Evolutionary conservation across 2,329 filamentous ascomycete genomes (phyloP), one percentile per base, ranked within the genome.

Genomic region (Talaromyces sp.): DNA sequence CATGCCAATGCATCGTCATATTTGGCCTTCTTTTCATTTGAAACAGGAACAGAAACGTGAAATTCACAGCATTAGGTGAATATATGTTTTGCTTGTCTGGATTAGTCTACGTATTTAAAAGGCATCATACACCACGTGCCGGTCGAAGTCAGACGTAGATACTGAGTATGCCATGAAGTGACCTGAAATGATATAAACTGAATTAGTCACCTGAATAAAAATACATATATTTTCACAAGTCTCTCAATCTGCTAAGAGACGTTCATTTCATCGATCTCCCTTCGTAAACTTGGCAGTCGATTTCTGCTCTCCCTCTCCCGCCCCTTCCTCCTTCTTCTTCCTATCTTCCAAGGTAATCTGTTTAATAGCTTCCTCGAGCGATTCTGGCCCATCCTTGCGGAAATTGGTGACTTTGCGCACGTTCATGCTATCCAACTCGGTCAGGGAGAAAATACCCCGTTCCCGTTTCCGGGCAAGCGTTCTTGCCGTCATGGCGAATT

Each of bases 401-500:
- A 85, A 96, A 63, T 82, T 79, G 61, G 91, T 95, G 58, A 96
- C 91, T 78, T 98, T 98, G 65, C 82, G 80, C 52, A 93, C 82
- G 78, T 98, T 98, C 71, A 84, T 82, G 60, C 81, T 79, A 35
- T 93, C 97, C 67, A 95, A 80, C 32, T 89, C 83, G 66, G 86
- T 89, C 68, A 90, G 78, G 2, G 79, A 73, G 56, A 84, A 81
- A 43, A 86, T 82, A 14, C 86, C 77, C 62, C 78, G 72, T 14
- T 70, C 68, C 2, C 81, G 78, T 61, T 81, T 72, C 29, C 86
- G 82, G 50, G 90, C 91, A 7, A 98, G 82, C 0, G 91, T 88
- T 68, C 89, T 89, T 27, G 95, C 95, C 2, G 93, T 96, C 84
- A 98, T 87, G 69, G 91, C 91, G 78, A 97, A 97, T 35, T 93